Conservation (phyloP, 2,329 filamentous ascomycete genomes). For the Arthrobotrys megalospora region DNA sequence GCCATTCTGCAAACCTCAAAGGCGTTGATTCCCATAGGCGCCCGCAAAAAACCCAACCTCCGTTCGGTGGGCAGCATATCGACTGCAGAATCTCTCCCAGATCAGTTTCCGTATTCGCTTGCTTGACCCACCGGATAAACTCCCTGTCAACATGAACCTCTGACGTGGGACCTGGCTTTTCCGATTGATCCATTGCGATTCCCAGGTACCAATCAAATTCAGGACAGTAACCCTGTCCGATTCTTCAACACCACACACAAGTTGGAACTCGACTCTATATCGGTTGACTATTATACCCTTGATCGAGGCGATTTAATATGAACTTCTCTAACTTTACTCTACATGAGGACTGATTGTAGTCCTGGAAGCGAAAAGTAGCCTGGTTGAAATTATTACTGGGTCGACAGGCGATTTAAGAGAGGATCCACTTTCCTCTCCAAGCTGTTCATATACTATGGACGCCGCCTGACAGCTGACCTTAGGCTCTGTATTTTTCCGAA, state of each 20-base stretch:
- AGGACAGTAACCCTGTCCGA: constrained; percentile 21
- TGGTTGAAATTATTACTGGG: constrained; percentile 43
- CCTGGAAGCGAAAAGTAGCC: constrained; percentile 51
- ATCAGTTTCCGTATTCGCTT: constrained; percentile 48
- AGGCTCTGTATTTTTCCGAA: constrained; percentile 31
- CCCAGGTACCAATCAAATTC: constrained; percentile 31
- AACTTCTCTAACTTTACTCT: constrained; percentile 30
- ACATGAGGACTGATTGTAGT: constrained; percentile 35
- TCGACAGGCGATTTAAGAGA: constrained; percentile 48
- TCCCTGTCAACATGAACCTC: constrained; percentile 48
- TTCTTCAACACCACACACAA: constrained; percentile 52
- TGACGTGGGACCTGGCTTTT: constrained; percentile 36
- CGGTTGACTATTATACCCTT: constrained; percentile 42
- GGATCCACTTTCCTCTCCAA: constrained; percentile 48
- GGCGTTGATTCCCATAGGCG: constrained; percentile 20
- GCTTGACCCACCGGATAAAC: constrained; percentile 52
- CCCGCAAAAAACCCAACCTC: not conserved
- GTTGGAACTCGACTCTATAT: constrained; percentile 28
- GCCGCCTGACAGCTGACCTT: constrained; percentile 29
- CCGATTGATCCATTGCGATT: constrained; percentile 48
- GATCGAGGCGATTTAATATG: constrained; percentile 24
- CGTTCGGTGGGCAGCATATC: not conserved
- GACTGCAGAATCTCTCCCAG: constrained; percentile 5
- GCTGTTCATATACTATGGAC: constrained; percentile 51
- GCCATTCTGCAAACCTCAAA: not conserved